Conservation (phyloP, 2,329 filamentous ascomycete species). For the Pseudogymnoascus sp. region DNA sequence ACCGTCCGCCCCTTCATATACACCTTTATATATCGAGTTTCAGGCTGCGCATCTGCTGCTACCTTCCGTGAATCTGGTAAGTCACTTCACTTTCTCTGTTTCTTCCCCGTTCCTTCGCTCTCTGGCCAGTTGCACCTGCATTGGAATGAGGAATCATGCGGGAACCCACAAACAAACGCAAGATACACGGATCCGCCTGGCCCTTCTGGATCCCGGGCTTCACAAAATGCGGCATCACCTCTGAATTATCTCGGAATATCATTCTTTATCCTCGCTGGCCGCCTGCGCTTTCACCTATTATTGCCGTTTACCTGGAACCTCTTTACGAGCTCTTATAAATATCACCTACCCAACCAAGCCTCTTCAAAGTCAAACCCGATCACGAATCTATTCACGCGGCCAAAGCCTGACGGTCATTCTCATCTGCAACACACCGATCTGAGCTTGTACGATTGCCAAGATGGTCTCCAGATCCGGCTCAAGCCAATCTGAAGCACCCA, state of each 20-base stretch:
- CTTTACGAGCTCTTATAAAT: neutral
- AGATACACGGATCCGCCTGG: neutral
- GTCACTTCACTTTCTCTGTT: neutral
- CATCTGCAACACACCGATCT: neutral
- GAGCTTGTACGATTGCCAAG: neutral
- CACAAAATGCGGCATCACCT: neutral
- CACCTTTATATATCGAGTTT: neutral
- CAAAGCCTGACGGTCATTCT: neutral
- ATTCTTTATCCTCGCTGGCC: neutral
- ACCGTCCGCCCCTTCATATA: neutral
- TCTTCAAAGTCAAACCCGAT: neutral
- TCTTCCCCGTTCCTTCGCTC: neutral
- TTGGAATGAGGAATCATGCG: conserved; percentile 1
- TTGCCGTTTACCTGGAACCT: neutral
- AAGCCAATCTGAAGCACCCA: neutral
- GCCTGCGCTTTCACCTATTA: neutral
- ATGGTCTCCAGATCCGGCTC: neutral
- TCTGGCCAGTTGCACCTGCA: conserved; percentile 2
- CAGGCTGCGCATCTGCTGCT: conserved; percentile 7
- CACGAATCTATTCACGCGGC: neutral
- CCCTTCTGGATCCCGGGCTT: neutral
- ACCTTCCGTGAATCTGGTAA: neutral
- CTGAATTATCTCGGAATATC: neutral
- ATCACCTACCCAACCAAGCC: neutral
- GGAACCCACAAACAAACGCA: conserved; percentile 4